Conservation (phyloP, 2,329 filamentous ascomycete species). For the Byssochlamys sp. region DNA sequence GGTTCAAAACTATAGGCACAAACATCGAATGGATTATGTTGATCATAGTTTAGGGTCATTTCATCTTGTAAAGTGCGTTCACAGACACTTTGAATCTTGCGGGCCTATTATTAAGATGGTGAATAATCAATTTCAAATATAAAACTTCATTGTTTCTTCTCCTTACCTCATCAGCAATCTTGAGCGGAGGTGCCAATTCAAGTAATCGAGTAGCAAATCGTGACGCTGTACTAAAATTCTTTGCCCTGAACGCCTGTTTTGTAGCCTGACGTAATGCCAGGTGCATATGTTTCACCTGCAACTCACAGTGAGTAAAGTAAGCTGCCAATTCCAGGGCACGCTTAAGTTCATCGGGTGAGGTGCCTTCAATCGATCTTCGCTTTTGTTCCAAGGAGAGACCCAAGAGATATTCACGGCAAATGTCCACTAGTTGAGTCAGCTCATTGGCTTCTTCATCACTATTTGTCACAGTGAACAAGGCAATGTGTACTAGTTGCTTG, state of each 20-base stretch:
- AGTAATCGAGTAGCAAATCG: slow-evolving; percentile 92
- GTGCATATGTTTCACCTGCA: slow-evolving; percentile 85
- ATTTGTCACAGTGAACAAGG: slow-evolving; percentile 82
- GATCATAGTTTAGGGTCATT: slow-evolving; percentile 91
- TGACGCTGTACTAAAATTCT: slow-evolving; percentile 82
- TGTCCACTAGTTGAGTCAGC: slow-evolving; percentile 77
- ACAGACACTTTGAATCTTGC: slow-evolving; percentile 77
- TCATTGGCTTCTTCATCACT: slow-evolving; percentile 75
- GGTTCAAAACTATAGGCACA: slow-evolving; percentile 88
- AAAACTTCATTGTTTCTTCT: slow-evolving; percentile 15
- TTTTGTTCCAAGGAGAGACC: slow-evolving; percentile 89
- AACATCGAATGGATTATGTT: slow-evolving; percentile 93
- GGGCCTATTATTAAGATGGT: slow-evolving; percentile 51
- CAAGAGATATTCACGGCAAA: slow-evolving; percentile 78
- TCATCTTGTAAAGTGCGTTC: slow-evolving; percentile 84
- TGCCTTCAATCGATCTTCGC: slow-evolving; percentile 54
- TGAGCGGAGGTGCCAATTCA: slow-evolving; percentile 74
- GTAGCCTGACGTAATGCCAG: slow-evolving; percentile 84
- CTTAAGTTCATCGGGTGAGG: slow-evolving; percentile 63
- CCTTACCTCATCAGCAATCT: slow-evolving; percentile 84
- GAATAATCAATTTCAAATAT: slow-evolving; percentile 1
- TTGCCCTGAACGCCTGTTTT: slow-evolving; percentile 81
- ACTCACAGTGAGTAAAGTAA: slow-evolving; percentile 97
- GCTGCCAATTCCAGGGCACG: slow-evolving; percentile 85
- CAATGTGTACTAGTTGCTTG: slow-evolving; percentile 72